Base-by-base conservation (phyloP, 371 early-diverging fungal genomes). In the Lichtheimia hyalospora region DNA sequence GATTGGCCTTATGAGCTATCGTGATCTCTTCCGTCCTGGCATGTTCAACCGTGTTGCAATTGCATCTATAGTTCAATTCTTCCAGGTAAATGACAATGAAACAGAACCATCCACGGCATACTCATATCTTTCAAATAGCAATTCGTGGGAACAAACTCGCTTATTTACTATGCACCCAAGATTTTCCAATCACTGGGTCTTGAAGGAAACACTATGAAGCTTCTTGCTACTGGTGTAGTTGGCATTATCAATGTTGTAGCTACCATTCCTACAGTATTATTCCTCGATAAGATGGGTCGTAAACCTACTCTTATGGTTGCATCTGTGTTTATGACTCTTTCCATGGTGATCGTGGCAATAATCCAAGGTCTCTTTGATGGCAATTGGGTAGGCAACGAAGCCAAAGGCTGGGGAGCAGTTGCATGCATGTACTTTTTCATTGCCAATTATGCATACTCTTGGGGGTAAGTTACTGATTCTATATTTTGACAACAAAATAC, bases 141-240 rank as follows among this genome's bases (percentile, higher is more conserved):
- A 65, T 82, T 89, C n/a, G 84, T 84, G 6, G 91, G 91, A 48
- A 85, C 90, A 71, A 91, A 89, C 63, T 81, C 83, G 15, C 66
- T 88, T 49, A 84, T 89, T 7, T 89, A 88, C 75, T 89, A 85
- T 67, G 85, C 89, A 12, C 87, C 88, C 18, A 79, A 71, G n/a
- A 87, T 91, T 49, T 88, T 89, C 72, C 71, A 79, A 53, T 82
- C 82, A 8, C 77, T 86, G 18, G 89, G 89, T 21, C 62, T 89
- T 53, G 74, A 63, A 7, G 77, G 80, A 28, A 52, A 67, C 40
- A 70, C 82, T 6, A 73, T 81, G 41, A 69, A 76, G 57, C 75
- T 88, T 49, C 72, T 84, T n/a, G 89, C 88, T 15, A 88, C 86
- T 5, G 88, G 86, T 7, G 79, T 89, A 53, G 85, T 86, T 44